A percentile compares a stretch with the other conserved stretches of the same genome.
phyloP scores from a whole-genome alignment of 2,329 filamentous ascomycete genomes.

The Hirsutella thompsonii region DNA sequence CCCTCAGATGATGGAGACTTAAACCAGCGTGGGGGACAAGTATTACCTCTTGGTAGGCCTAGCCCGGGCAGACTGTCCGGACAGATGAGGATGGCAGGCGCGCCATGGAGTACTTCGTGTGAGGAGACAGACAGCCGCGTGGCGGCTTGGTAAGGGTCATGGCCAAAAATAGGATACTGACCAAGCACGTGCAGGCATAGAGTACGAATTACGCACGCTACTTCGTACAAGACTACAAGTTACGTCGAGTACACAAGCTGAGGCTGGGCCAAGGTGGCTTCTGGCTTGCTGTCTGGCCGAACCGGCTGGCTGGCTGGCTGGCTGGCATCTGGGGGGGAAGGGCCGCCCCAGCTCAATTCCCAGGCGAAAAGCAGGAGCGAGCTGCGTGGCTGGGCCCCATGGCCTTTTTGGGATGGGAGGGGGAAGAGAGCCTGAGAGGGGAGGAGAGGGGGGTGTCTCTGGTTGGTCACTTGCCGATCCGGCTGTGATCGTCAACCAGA shows the following conservation, averaged over 20 bases:
- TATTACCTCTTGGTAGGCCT: too few relatives aligned
- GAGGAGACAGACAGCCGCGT: not conserved
- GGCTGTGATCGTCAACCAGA: not conserved
- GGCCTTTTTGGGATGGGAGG: not conserved
- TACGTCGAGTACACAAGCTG: too few relatives aligned
- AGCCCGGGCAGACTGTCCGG: too few relatives aligned
- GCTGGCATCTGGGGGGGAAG: not conserved
- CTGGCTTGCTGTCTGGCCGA: not conserved
- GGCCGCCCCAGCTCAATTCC: constrained; percentile 2
- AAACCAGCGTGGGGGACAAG: too few relatives aligned
- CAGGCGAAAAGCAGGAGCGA: not conserved
- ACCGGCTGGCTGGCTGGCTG: too few relatives aligned
- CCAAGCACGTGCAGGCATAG: constrained; percentile 3
- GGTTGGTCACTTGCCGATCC: not conserved
- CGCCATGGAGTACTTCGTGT: not conserved
- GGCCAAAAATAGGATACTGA: constrained; percentile 3
- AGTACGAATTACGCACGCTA: too few relatives aligned
- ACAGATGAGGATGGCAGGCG: not conserved
- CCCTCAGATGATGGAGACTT: not conserved
- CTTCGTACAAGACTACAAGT: too few relatives aligned
- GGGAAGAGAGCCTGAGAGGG: not conserved
- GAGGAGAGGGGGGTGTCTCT: not conserved
- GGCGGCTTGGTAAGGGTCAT: constrained; percentile 2
- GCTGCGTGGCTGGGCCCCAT: too few relatives aligned
- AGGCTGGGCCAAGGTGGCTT: too few relatives aligned